phyloP scores from a whole-genome alignment of 2,329 filamentous ascomycete genomes.

The Aspergillus bombycis region DNA sequence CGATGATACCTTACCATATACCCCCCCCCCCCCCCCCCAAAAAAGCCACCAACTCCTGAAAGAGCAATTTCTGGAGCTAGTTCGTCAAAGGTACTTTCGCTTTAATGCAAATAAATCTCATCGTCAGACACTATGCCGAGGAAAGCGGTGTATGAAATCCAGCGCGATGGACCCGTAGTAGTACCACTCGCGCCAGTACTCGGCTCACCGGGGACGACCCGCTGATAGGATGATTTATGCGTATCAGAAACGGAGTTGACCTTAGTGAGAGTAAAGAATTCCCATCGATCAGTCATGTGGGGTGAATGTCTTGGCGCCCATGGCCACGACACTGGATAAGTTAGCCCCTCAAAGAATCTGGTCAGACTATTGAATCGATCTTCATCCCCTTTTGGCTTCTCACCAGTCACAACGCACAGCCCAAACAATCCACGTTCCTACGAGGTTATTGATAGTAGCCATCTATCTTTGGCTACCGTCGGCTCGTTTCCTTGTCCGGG shows the following conservation, averaged over 20 bases:
- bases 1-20: background rate
- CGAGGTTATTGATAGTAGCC: background rate
- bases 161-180: background rate
- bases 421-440: background rate
- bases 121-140: background rate
- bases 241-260: background rate
- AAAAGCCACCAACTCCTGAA: background rate
- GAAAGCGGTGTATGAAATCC: conserved; percentile 4
- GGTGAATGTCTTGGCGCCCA: conserved; percentile 11
- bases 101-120: background rate
- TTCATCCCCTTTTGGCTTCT: background rate
- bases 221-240: conserved; percentile 5
- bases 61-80: background rate
- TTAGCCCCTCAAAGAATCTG: background rate
- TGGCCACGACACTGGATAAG: background rate
- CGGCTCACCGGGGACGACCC: background rate
- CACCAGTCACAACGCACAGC: background rate
- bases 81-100: background rate
- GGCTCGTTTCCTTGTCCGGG: background rate
- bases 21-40: no score
- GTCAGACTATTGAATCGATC: conserved; percentile 5
- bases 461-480: background rate
- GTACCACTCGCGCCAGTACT: background rate
- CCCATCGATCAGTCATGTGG: conserved; percentile 12
- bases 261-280: conserved; percentile 3